Evolutionary conservation across 768 basidiomycete genomes (phyloP).

Genomic region (Trametes sanguinea): DNA sequence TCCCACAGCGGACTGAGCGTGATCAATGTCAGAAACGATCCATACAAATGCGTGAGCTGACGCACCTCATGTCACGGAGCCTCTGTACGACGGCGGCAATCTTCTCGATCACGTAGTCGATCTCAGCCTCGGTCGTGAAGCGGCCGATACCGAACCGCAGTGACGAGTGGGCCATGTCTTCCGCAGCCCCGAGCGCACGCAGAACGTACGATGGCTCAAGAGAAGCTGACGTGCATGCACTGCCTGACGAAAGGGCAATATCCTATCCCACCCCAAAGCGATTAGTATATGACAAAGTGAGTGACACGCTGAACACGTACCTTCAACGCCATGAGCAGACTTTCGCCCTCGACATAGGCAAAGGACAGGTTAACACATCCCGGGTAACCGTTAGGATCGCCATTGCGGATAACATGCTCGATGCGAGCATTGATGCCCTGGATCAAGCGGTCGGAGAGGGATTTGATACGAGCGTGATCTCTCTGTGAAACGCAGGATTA

Average conservation of each 20-base stretch:
- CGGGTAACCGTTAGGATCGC: slow-evolving; percentile 87
- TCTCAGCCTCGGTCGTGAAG: slow-evolving; percentile 96
- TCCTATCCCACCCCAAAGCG: slow-evolving; percentile 51
- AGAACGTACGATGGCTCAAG: slow-evolving; percentile 98
- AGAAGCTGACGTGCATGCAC: slow-evolving; percentile 97
- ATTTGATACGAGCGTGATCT: slow-evolving; percentile 74
- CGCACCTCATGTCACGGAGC: slow-evolving; percentile 91
- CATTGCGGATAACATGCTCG: slow-evolving; percentile 92
- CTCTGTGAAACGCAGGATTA: slow-evolving; percentile 47
- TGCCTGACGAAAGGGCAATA: slow-evolving; percentile 95
- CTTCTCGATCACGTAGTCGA: slow-evolving; percentile 90
- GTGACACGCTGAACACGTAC: slow-evolving; percentile 40
- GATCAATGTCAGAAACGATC: slow-evolving; percentile 4
- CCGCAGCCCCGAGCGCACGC: slow-evolving; percentile 92
- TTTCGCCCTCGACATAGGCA: slow-evolving; percentile 96
- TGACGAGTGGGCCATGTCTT: slow-evolving; percentile 99
- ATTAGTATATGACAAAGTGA: not conserved
- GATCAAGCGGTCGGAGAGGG: slow-evolving; percentile 80
- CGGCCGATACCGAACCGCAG: slow-evolving; percentile 97
- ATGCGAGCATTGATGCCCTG: slow-evolving; percentile 79
- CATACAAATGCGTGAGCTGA: slow-evolving; percentile 8
- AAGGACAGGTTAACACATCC: slow-evolving; percentile 97
- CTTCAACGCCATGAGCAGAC: slow-evolving; percentile 96
- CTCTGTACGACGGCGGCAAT: slow-evolving; percentile 85
- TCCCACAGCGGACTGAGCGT: slow-evolving; percentile 87